Percentiles rank a stretch among this genome's conserved stretches.
Evolutionary conservation across 164 flowering plant species (phyloP).

Genomic region (Houttuynia cordata): DNA sequence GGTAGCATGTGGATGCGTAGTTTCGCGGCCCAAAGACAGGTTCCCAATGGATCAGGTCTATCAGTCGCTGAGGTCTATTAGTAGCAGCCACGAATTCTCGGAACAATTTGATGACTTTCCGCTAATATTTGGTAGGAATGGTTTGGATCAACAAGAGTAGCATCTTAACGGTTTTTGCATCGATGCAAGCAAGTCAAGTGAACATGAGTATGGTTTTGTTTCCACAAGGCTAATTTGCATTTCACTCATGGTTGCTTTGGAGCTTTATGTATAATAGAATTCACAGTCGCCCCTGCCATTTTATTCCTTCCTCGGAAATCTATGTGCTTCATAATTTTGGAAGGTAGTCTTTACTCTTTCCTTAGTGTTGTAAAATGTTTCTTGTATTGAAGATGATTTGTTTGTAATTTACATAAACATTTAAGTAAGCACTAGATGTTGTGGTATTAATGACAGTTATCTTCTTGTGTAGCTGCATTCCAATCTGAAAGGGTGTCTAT

Average conservation of each 20-base stretch:
- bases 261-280: neutral
- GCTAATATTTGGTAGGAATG: conserved; percentile 29
- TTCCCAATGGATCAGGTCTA: conserved; percentile 46
- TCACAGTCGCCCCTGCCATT: neutral
- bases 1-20: conserved; percentile 47
- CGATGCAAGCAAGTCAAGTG: neutral
- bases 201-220: neutral
- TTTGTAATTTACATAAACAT: neutral
- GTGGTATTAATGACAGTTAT: neutral
- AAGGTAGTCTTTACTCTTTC: neutral
- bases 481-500: too few species aligned
- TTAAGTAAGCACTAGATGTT: neutral
- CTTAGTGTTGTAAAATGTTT: neutral
- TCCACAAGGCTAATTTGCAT: neutral
- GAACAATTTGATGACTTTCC: conserved; percentile 59
- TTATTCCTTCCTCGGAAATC: neutral
- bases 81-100: conserved; percentile 27
- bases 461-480: too few species aligned
- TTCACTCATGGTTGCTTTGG: neutral
- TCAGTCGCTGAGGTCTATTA: conserved; percentile 37
- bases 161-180: neutral
- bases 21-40: conserved; percentile 55
- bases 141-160: conserved; percentile 2
- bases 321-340: neutral
- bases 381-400: neutral